Conservation (phyloP, 2,329 filamentous ascomycete genomes). For the Aspergillus jensenii region DNA sequence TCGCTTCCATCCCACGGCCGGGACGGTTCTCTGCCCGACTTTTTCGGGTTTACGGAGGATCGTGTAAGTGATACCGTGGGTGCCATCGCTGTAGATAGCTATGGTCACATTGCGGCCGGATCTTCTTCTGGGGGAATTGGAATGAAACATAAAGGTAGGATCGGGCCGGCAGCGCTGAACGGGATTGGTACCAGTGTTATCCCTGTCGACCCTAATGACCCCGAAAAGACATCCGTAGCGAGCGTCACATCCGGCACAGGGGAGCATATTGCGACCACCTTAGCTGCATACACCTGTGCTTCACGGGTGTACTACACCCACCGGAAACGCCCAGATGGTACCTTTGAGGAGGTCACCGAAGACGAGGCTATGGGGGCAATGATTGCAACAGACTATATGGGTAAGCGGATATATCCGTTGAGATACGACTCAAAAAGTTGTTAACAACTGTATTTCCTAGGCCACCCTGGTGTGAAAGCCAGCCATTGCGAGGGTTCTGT, state of each 20-base stretch:
- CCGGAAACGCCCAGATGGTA: slow-evolving; percentile 60
- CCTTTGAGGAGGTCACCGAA: slow-evolving; percentile 66
- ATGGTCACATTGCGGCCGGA: slow-evolving; percentile 85
- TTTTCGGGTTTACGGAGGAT: slow-evolving; percentile 39
- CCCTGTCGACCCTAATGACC: slow-evolving; percentile 70
- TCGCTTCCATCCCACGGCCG: neutral
- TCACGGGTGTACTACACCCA: slow-evolving; percentile 75
- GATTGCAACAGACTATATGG: slow-evolving; percentile 87
- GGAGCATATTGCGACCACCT: slow-evolving; percentile 95
- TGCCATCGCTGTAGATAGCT: slow-evolving; percentile 85
- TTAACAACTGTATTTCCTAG: slow-evolving; percentile 30
- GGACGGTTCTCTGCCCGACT: neutral
- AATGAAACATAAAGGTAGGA: slow-evolving; percentile 92
- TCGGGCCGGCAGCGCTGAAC: slow-evolving; percentile 89
- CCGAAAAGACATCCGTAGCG: slow-evolving; percentile 69
- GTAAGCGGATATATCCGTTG: slow-evolving; percentile 36
- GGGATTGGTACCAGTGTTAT: slow-evolving; percentile 88
- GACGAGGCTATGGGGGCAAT: slow-evolving; percentile 77
- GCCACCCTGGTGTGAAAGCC: slow-evolving; percentile 76
- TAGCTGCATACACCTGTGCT: slow-evolving; percentile 84
- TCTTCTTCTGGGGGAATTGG: slow-evolving; percentile 97
- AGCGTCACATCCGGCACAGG: slow-evolving; percentile 91
- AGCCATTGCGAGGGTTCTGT: slow-evolving; percentile 85
- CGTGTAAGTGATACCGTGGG: slow-evolving; percentile 92
- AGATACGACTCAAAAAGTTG: slow-evolving; percentile 1